Evolutionary conservation across 1,284 basidiomycete species (phyloP).

Genomic region (Cutaneotrichosporon spelunceum): DNA sequence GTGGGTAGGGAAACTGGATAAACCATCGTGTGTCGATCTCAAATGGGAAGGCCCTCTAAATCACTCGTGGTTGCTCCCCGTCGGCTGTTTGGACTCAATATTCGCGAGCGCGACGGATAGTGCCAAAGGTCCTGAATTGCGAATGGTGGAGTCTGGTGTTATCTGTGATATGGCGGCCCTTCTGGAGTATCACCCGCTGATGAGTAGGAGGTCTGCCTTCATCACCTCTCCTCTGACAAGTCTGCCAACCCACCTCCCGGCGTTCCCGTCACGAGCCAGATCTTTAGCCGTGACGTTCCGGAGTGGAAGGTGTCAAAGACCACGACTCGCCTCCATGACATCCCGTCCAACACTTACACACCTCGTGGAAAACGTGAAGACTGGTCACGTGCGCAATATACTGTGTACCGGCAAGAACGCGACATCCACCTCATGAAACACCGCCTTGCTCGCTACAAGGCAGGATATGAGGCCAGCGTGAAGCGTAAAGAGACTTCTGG

Average conservation of each 20-base stretch:
- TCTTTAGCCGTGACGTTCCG: not conserved
- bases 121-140: not conserved
- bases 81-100: too few relatives aligned
- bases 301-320: not conserved
- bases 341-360: conserved; percentile 15
- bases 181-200: not conserved
- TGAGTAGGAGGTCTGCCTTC: conserved; percentile 11
- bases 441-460: conserved; percentile 5
- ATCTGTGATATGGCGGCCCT: not conserved
- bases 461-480: not conserved
- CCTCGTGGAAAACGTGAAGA: conserved; percentile 22
- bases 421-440: conserved; percentile 6
- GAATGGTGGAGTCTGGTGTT: not conserved
- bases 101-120: not conserved
- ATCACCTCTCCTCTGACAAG: not conserved
- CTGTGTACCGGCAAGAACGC: conserved; percentile 26
- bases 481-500: not conserved
- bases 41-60: not conserved
- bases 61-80: not conserved
- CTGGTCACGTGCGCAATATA: conserved; percentile 31
- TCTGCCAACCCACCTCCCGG: not conserved
- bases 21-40: not conserved
- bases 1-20: not conserved
- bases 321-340: not conserved
- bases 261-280: not conserved